Evolutionary conservation across 805 yeast species (phyloP).

Genomic region (Starmerella roubikii): DNA sequence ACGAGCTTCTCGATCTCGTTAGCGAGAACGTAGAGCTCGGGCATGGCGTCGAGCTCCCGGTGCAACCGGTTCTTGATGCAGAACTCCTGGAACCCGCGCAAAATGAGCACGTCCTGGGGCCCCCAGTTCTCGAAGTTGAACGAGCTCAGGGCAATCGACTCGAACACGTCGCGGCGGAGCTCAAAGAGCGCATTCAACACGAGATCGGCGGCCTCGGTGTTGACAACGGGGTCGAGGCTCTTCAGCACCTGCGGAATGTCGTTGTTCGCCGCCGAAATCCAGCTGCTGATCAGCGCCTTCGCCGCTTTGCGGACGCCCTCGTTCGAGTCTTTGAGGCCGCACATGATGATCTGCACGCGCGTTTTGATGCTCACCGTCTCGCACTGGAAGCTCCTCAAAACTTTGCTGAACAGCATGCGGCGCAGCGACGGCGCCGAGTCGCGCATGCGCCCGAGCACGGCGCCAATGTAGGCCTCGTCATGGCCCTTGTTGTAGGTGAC

Average conservation of each 20-base stretch:
- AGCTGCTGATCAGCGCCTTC: constrained; percentile 48
- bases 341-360: constrained; percentile 54
- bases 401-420: constrained; percentile 53
- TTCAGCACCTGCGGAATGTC: constrained; percentile 63
- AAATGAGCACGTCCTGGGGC: constrained; percentile 60
- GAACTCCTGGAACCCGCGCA: constrained; percentile 50
- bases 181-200: constrained; percentile 55
- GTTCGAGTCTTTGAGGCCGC: constrained; percentile 88
- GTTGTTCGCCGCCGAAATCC: constrained; percentile 58
- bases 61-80: constrained; percentile 39
- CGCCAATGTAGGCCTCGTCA: constrained; percentile 26
- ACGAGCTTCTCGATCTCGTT: constrained; percentile 44
- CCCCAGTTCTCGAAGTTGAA: constrained; percentile 48
- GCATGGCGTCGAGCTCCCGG: constrained; percentile 54
- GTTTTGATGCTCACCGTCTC: constrained; percentile 38
- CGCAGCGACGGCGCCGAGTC: constrained; percentile 64
- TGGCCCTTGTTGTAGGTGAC: constrained; percentile 60
- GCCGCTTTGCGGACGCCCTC: constrained; percentile 60
- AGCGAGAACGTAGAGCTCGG: constrained; percentile 66
- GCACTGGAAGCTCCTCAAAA: constrained; percentile 53
- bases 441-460: constrained; percentile 68
- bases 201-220: constrained; percentile 44
- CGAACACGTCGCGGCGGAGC: constrained; percentile 47
- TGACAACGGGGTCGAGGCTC: constrained; percentile 53
- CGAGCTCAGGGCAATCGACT: constrained; percentile 31